A percentile compares a stretch with the other conserved stretches of the same genome.
Evolutionary conservation across 108 stramenopile genomes (phyloP).

Genomic region (Seminavis robusta): DNA sequence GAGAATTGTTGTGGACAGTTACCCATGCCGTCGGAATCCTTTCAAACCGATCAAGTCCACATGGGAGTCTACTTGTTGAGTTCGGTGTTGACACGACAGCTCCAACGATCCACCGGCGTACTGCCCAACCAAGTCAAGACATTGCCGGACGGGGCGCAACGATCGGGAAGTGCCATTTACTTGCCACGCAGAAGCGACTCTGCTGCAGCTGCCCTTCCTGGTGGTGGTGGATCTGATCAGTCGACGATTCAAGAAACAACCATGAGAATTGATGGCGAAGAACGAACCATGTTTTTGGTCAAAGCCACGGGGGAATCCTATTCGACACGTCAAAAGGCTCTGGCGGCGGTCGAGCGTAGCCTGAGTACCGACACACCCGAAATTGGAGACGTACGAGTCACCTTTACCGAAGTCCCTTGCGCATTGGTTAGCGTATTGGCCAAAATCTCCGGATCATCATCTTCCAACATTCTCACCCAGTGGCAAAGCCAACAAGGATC

Average conservation of each 20-base stretch:
- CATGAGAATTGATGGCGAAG: slow-evolving; percentile 2
- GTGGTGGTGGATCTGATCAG: background rate
- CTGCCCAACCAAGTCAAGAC: too few species aligned
- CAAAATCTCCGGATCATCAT: background rate
- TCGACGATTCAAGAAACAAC: background rate
- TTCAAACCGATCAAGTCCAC: too few species aligned
- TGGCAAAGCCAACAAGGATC: slow-evolving; percentile 2
- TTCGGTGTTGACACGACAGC: too few species aligned
- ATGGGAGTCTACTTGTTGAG: too few species aligned
- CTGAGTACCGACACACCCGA: too few species aligned
- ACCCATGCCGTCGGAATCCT: too few species aligned
- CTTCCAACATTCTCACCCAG: background rate
- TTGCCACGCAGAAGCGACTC: background rate
- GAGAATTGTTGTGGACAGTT: too few species aligned
- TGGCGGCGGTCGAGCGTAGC: background rate
- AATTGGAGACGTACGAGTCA: slow-evolving; percentile 1
- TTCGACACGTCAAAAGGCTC: background rate
- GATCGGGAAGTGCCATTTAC: background rate
- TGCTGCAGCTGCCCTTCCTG: background rate
- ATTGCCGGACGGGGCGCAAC: too few species aligned
- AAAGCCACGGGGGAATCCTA: background rate
- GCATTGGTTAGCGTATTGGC: slow-evolving; percentile 1
- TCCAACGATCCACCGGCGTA: too few species aligned
- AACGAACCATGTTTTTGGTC: background rate
- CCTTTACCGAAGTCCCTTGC: slow-evolving; percentile 9